Evolutionary conservation across 768 basidiomycete genomes (phyloP).

Genomic region (Hericium alpestre): DNA sequence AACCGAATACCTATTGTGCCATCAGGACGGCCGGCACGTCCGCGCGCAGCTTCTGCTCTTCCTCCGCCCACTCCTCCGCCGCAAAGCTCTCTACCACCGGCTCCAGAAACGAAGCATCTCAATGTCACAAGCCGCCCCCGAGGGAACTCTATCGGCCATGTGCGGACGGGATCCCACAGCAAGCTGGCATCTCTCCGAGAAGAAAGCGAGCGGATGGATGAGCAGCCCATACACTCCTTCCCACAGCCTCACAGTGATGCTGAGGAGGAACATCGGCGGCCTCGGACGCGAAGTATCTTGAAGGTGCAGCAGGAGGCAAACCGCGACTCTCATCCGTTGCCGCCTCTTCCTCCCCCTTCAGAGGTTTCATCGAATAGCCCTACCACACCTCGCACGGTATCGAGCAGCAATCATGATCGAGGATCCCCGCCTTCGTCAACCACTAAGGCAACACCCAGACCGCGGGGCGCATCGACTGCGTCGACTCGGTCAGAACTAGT

Average conservation of each 20-base stretch:
- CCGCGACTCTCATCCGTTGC: conserved; percentile 48
- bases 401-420: conserved; percentile 28
- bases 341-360: conserved; percentile 47
- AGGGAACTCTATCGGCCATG: conserved; percentile 42
- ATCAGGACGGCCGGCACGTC: conserved; percentile 22
- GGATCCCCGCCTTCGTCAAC: conserved; percentile 27
- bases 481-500: conserved; percentile 23
- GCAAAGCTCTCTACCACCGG: conserved; percentile 46
- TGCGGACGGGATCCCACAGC: conserved; percentile 43
- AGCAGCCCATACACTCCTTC: conserved; percentile 15
- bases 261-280: conserved; percentile 17
- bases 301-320: conserved; percentile 7
- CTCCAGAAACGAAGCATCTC: conserved; percentile 32
- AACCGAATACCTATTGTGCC: conserved; percentile 15
- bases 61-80: conserved; percentile 63
- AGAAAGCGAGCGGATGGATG: conserved; percentile 34
- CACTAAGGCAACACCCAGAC: conserved; percentile 34
- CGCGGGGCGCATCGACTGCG: conserved; percentile 46
- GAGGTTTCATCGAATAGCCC: conserved; percentile 3
- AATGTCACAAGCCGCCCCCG: conserved; percentile 31
- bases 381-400: conserved; percentile 15
- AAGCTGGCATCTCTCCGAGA: conserved; percentile 54
- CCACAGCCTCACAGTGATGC: conserved; percentile 20
- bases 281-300: conserved; percentile 8
- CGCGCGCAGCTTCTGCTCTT: conserved; percentile 47